Conservation (phyloP, 1,284 basidiomycete species). For the Cystobasidium sp. region DNA sequence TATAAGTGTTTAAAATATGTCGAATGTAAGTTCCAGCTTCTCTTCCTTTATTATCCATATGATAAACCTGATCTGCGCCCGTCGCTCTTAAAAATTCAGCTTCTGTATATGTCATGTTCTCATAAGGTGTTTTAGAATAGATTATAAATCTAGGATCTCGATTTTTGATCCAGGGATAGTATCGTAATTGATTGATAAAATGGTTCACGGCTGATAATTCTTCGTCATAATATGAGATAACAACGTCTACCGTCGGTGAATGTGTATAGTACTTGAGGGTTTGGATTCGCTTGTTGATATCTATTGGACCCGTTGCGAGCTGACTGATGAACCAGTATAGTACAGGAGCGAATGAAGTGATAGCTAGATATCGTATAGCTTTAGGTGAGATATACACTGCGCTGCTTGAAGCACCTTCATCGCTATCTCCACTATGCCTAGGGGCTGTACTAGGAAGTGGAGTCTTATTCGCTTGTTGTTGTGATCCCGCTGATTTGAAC, state of each 20-base stretch:
- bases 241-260: conserved; percentile 35
- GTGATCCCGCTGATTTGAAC: background rate
- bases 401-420: background rate
- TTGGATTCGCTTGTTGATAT: background rate
- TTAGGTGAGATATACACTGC: background rate
- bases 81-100: conserved; percentile 9
- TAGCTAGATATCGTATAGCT: conserved; percentile 1
- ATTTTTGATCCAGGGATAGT: conserved; percentile 32
- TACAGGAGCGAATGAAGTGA: conserved; percentile 10
- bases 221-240: conserved; percentile 44
- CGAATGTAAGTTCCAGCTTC: conserved; percentile 53
- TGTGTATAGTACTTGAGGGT: conserved; percentile 20
- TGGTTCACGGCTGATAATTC: conserved; percentile 8
- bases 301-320: conserved; percentile 3
- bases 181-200: conserved; percentile 17
- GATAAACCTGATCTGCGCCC: conserved; percentile 45
- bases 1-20: conserved; percentile 48
- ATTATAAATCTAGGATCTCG: conserved; percentile 40
- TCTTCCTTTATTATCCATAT: conserved; percentile 48
- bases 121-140: conserved; percentile 34
- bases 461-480: background rate
- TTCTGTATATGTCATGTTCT: conserved; percentile 7
- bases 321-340: conserved; percentile 21
- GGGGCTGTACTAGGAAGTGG: background rate
- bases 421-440: background rate